Evolutionary conservation across 2,329 filamentous ascomycete genomes (phyloP).

Genomic region (Aureobasidium namibiae): DNA sequence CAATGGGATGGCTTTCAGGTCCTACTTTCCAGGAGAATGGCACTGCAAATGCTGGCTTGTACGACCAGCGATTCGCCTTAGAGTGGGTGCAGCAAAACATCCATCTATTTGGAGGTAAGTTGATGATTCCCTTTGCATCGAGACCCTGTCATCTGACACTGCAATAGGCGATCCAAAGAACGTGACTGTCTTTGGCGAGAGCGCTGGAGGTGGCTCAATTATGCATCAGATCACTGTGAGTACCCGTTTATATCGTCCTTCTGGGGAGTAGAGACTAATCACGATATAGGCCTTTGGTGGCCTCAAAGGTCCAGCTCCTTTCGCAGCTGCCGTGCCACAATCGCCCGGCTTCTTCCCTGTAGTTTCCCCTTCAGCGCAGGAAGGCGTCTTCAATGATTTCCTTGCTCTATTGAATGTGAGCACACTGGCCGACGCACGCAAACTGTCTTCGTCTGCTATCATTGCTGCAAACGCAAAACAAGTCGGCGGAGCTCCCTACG

Average conservation of each 20-base stretch:
- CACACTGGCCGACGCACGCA: conserved; percentile 36
- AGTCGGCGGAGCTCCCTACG: conserved; percentile 32
- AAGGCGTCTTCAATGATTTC: conserved; percentile 32
- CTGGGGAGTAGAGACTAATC: neutral
- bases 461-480: conserved; percentile 38
- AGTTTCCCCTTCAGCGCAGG: conserved; percentile 28
- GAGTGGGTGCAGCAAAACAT: conserved; percentile 51
- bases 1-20: conserved; percentile 41
- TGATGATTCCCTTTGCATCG: conserved; percentile 11
- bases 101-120: conserved; percentile 47
- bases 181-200: conserved; percentile 42
- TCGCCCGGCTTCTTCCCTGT: conserved; percentile 37
- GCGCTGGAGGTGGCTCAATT: conserved; percentile 46
- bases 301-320: conserved; percentile 33
- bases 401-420: conserved; percentile 35
- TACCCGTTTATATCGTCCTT: too few species aligned
- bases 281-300: conserved; percentile 35
- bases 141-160: neutral
- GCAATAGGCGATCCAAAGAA: conserved; percentile 24
- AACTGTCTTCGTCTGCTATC: conserved; percentile 31
- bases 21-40: conserved; percentile 36
- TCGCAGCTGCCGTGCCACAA: conserved; percentile 39
- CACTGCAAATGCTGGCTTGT: conserved; percentile 41
- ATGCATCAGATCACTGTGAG: conserved; percentile 46
- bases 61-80: conserved; percentile 48